Evolutionary conservation across 306 rosid species (phyloP).

Genomic region (Cicer pinnatifidum): DNA sequence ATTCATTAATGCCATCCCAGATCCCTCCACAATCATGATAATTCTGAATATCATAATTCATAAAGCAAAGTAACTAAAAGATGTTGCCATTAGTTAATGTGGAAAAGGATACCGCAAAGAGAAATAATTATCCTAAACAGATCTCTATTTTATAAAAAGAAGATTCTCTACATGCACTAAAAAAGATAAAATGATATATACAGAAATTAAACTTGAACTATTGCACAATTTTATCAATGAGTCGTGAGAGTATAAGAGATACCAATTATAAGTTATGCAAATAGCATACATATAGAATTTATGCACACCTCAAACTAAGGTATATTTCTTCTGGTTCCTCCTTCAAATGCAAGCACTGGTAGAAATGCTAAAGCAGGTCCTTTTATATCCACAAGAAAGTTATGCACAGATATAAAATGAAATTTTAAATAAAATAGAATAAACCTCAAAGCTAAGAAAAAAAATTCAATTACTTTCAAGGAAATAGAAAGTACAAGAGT

Average conservation of each 20-base stretch:
- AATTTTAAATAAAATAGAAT: constrained; percentile 25
- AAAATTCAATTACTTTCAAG: constrained; percentile 13
- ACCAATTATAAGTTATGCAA: neutral
- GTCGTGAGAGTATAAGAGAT: constrained; percentile 5
- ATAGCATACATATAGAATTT: constrained; percentile 20
- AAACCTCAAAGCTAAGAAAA: neutral
- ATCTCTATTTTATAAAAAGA: neutral
- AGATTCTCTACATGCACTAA: neutral
- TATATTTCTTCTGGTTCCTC: constrained; percentile 97
- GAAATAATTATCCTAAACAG: constrained; percentile 13
- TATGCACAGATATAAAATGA: constrained; percentile 54
- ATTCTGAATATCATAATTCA: neutral
- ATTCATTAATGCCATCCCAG: neutral
- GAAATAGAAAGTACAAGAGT: constrained; percentile 7
- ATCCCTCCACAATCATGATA: constrained; percentile 9
- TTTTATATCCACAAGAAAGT: constrained; percentile 89
- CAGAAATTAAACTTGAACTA: constrained; percentile 3
- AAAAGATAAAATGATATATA: constrained; percentile 7
- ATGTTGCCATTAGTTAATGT: neutral
- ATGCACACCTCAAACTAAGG: constrained; percentile 83
- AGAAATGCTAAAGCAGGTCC: constrained; percentile 83
- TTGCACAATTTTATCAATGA: neutral
- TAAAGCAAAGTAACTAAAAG: constrained; percentile 13
- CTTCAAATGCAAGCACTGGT: constrained; percentile 98
- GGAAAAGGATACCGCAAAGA: constrained; percentile 13